Evolutionary conservation across 1,284 basidiomycete species (phyloP), one percentile per base, ranked within the genome.

Genomic region (Chalciporus sp.): DNA sequence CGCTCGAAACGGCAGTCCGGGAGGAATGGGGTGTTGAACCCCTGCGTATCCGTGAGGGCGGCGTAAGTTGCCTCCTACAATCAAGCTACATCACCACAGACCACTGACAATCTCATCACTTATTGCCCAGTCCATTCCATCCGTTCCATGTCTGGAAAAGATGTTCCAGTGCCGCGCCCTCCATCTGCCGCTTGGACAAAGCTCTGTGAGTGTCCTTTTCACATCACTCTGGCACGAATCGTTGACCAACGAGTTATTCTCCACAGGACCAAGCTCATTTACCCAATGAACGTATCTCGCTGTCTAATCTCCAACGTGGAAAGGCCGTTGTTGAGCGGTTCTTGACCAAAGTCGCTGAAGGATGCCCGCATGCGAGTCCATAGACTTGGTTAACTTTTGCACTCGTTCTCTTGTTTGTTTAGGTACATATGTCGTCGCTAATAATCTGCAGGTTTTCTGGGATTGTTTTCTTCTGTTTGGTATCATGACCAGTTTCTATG

Each of bases 111-210:
- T 33, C 39, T 17, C 19, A 60, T 48, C 45, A 44, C 49, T 35
- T 40, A 23, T 29, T 39, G 33, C 6, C 11, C 56, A 92, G 90
- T 91, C 90, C 9, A 94, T 95, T 48, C 95, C 95, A 1, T 93
- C 92, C 1, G 85, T 98, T 1, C 94, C 94, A 0, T 95, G 88
- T 71, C 78, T 99, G 3, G 96, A 98, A 72, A 93, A 95, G 65
- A 88, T 90, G 66, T 94, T 99, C 57, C 74, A 76, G 4, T 92
- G 90, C 57, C 86, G 84, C 51, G 92, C 92, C 0, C 76, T 96
- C 14, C 94, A 96, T 70, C 78, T 96, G 4, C 94, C 94, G 0
- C 86, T 96, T 75, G 94, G 93, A 0, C 90, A 93, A 66, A 90
- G 88, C 66, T 83, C 84, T 31, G 90, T 90, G 62, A 60, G 84